A percentile compares a stretch with the other conserved stretches of the same genome.
These are phyloP conservation scores for Fusarium albosuccineum DNA, from an alignment of 2,329 filamentous ascomycete species.

Conservation along the genomic window DNA sequence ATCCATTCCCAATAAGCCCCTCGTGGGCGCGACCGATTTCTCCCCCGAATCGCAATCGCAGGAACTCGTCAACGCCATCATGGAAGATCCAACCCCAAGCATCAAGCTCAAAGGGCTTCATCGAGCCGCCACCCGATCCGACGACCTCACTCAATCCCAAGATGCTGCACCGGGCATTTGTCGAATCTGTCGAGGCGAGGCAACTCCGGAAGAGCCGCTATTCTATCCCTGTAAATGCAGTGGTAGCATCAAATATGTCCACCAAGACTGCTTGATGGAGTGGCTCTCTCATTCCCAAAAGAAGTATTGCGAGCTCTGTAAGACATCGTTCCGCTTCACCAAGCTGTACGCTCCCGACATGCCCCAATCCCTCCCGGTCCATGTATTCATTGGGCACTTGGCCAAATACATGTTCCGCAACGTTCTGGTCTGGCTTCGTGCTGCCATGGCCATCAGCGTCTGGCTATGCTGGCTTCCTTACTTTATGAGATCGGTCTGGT, in stretches of 20 bases:
- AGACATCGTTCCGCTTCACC: constrained; percentile 97
- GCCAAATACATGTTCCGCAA: constrained; percentile 79
- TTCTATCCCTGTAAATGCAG: constrained; percentile 99
- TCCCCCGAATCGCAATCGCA: constrained; percentile 33
- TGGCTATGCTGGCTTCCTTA: constrained; percentile 93
- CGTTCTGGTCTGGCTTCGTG: constrained; percentile 82
- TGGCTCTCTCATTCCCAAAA: constrained; percentile 99
- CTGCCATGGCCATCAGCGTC: constrained; percentile 81
- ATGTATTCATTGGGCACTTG: constrained; percentile 85
- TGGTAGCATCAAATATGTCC: constrained; percentile 98
- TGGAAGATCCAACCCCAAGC: constrained; percentile 45
- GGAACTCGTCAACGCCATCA: constrained; percentile 25
- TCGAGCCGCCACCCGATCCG: constrained; percentile 43
- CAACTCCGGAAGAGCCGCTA: constrained; percentile 82
- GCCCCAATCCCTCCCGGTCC: constrained; percentile 84
- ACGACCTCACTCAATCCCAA: constrained; percentile 46
- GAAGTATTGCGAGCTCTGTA: constrained; percentile 99
- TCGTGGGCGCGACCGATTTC: constrained; percentile 45
- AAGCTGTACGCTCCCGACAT: constrained; percentile 97
- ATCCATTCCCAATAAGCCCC: constrained; percentile 44
- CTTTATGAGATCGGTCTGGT: constrained; percentile 92
- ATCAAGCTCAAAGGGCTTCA: constrained; percentile 43
- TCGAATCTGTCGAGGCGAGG: constrained; percentile 95
- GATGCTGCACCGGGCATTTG: constrained; percentile 78
- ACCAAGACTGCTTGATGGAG: constrained; percentile 98